Evolutionary conservation across 192 early-diverging fungal genomes (phyloP), one percentile per base, ranked within the genome.

Genomic region (Nowakowskiella sp.): DNA sequence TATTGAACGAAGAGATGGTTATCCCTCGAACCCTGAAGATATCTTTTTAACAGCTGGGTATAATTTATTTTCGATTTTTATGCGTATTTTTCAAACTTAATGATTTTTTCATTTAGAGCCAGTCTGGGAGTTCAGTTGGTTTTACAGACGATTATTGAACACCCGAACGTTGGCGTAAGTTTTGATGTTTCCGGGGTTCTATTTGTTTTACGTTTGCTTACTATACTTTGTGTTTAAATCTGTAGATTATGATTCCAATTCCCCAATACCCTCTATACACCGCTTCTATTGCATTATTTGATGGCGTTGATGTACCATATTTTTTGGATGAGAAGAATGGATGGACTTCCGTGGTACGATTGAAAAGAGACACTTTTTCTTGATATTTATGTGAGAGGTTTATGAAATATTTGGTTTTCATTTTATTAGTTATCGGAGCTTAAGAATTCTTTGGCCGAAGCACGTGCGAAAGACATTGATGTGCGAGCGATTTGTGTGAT

Each of bases 181-280:
- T 25, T 29, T 2, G 6, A 6, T 42, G 6, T 23, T 2, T 2
- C 32, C 42, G 22, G 6, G 52, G 9, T n/a, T 57, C 21, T 23
- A 5, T 23, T 68, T 4, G 6, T 13, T 19, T 3, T 13, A 24
- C 44, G 21, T 51, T 47, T 36, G 31, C 13, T 13, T 8, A 19
- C 2, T 62, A 16, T 33, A 2, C 51, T 58, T 30, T 55, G 7
- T 5, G 23, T 26, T 23, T 9, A 25, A 6, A n/a, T 67, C 42
- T 27, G 10, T 31, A 70, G 66, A 88, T 99, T 62, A 91, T 99
- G 93, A 97, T 97, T 58, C 95, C 95, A 22, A 92, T 99, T 47
- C 95, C 95, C 30, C 95, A 99, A 64, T 99, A 99, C 61, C 95
- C 95, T 45, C 82, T 99, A 25, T 99, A 99, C 76, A 88, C 89